Conservation (phyloP, 768 basidiomycete genomes). For the Royoungia palumana region DNA sequence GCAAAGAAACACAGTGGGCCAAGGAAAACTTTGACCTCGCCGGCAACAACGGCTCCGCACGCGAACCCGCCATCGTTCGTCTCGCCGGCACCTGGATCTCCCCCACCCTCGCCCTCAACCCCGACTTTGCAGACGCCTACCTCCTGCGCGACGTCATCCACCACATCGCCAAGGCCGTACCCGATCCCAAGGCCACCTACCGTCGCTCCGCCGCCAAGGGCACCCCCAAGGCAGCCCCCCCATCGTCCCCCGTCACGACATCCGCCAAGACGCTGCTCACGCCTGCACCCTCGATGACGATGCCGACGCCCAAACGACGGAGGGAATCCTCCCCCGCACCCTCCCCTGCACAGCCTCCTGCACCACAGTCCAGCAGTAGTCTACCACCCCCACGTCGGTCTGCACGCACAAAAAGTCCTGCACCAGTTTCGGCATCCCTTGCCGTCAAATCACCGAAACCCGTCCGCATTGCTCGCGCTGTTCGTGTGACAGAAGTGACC, state of each 20-base stretch:
- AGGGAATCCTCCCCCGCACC: conserved; percentile 53
- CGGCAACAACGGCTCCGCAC: conserved; percentile 72
- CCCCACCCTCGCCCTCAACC: conserved; percentile 55
- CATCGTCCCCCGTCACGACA: conserved; percentile 26
- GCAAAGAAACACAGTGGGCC: conserved; percentile 78
- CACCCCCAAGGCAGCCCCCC: conserved; percentile 27
- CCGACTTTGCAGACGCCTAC: conserved; percentile 62
- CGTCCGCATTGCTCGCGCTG: conserved; percentile 16
- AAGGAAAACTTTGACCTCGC: conserved; percentile 71
- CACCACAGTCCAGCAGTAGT: conserved; percentile 20
- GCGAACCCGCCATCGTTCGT: conserved; percentile 58
- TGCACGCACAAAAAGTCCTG: conserved; percentile 41
- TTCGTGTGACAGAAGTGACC: conserved; percentile 32
- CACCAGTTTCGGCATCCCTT: conserved; percentile 21
- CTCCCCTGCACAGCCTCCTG: conserved; percentile 10
- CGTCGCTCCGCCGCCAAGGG: conserved; percentile 56
- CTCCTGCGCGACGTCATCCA: conserved; percentile 56
- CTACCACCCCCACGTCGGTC: conserved; percentile 44
- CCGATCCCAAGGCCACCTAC: conserved; percentile 77
- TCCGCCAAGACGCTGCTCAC: conserved; percentile 27
- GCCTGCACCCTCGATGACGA: conserved; percentile 36
- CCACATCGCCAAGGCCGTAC: conserved; percentile 64
- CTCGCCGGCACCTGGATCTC: conserved; percentile 90
- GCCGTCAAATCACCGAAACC: conserved; percentile 37
- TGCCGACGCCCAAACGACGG: conserved; percentile 59